phyloP scores from a whole-genome alignment of 495 filamentous ascomycete genomes.

The Wilcoxina mikolae region DNA sequence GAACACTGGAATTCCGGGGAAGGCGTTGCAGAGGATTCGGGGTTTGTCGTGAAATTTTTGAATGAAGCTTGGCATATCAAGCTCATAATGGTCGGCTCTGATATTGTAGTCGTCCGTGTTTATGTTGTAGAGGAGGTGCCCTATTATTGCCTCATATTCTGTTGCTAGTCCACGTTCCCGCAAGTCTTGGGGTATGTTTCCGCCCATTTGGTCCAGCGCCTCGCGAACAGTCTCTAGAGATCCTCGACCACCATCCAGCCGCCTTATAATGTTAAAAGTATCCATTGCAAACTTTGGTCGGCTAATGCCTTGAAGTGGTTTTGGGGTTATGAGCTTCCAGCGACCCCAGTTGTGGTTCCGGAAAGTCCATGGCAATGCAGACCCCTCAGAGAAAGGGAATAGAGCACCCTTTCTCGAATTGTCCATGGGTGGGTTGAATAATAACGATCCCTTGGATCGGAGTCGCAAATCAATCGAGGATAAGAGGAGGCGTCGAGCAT shows the following conservation, averaged over 20 bases:
- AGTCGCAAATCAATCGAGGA: slow-evolving; percentile 18
- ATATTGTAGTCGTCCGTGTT: slow-evolving; percentile 1
- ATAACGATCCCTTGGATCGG: slow-evolving; percentile 15
- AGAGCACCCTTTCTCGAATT: slow-evolving; percentile 12
- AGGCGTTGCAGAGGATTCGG: slow-evolving; percentile 18
- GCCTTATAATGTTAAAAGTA: neutral
- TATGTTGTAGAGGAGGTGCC: slow-evolving; percentile 1
- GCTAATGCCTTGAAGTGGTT: neutral
- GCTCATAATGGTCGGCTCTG: neutral
- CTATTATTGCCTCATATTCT: neutral
- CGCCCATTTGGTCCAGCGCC: neutral
- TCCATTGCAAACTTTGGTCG: neutral
- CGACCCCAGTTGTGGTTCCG: slow-evolving; percentile 22
- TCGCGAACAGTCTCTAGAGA: neutral
- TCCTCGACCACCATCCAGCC: neutral
- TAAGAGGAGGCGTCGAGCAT: slow-evolving; percentile 26
- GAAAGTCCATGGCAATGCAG: slow-evolving; percentile 21
- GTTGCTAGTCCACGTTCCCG: neutral
- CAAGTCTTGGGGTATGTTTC: neutral
- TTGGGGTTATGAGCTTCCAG: slow-evolving; percentile 13
- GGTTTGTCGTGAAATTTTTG: neutral
- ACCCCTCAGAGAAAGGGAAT: slow-evolving; percentile 15
- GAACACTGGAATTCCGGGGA: slow-evolving; percentile 15
- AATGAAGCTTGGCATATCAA: neutral
- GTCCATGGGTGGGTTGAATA: slow-evolving; percentile 11